These are phyloP conservation scores for Fimicolochytrium jonesii DNA, from an alignment of 192 early-diverging fungal species.

Conservation along the genomic window DNA sequence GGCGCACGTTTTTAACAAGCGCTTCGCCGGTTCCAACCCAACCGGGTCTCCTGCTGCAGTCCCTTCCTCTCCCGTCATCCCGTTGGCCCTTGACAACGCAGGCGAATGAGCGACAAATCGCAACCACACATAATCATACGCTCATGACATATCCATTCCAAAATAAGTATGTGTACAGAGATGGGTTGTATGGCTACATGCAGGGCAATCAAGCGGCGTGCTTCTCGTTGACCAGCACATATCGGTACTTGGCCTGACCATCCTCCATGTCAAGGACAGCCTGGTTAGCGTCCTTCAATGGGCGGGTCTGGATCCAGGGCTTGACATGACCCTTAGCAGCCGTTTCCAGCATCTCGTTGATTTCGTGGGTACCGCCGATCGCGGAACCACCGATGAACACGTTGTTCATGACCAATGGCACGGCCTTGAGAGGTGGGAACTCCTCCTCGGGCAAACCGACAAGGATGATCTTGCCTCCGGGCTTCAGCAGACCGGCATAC, in stretches of 20 bases:
- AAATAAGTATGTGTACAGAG: too few species aligned
- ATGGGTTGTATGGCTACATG: too few species aligned
- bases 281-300: slow-evolving; percentile 57
- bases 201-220: too few species aligned
- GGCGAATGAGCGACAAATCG: too few species aligned
- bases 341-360: slow-evolving; percentile 64
- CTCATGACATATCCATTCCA: too few species aligned
- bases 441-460: slow-evolving; percentile 57
- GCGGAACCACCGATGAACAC: slow-evolving; percentile 60
- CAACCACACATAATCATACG: too few species aligned
- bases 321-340: slow-evolving; percentile 63
- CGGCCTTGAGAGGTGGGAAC: slow-evolving; percentile 38
- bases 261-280: slow-evolving; percentile 51
- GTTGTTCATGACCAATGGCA: slow-evolving; percentile 36
- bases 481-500: slow-evolving; percentile 24
- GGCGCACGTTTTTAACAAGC: too few species aligned
- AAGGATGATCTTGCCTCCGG: slow-evolving; percentile 59
- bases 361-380: slow-evolving; percentile 56
- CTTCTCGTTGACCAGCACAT: slow-evolving; percentile 50
- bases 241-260: slow-evolving; percentile 63
- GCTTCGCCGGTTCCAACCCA: too few species aligned
- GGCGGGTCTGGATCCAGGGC: slow-evolving; percentile 60
- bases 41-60: too few species aligned
- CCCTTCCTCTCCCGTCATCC: too few species aligned
- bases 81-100: too few species aligned